phyloP scores from a whole-genome alignment of 805 yeast species.

The Candida ascalaphidarum region DNA sequence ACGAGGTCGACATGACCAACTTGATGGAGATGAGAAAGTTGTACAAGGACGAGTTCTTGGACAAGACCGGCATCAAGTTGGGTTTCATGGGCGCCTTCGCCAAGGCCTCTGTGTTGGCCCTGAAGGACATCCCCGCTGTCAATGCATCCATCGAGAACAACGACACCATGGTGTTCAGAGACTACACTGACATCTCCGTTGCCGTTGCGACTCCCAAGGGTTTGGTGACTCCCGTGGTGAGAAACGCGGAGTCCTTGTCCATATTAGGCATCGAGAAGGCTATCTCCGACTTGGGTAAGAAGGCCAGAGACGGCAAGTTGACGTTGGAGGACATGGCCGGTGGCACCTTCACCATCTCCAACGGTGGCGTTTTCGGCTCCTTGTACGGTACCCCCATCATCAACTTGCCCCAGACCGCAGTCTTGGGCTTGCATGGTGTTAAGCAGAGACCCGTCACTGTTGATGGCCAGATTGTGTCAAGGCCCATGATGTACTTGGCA shows the following conservation, averaged over 20 bases:
- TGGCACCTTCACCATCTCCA: slow-evolving; percentile 97
- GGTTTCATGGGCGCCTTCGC: slow-evolving; percentile 99
- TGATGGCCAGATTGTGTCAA: slow-evolving; percentile 88
- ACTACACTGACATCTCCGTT: slow-evolving; percentile 88
- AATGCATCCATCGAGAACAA: slow-evolving; percentile 91
- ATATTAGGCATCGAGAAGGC: slow-evolving; percentile 87
- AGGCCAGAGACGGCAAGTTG: slow-evolving; percentile 95
- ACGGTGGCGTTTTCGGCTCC: slow-evolving; percentile 99
- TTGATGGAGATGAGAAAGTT: slow-evolving; percentile 89
- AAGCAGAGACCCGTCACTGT: slow-evolving; percentile 97
- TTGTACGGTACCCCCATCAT: slow-evolving; percentile 97
- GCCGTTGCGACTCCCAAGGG: slow-evolving; percentile 99
- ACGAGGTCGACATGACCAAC: slow-evolving; percentile 94
- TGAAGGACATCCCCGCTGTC: slow-evolving; percentile 90
- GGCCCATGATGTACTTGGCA: slow-evolving; percentile 99
- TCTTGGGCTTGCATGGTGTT: slow-evolving; percentile 93
- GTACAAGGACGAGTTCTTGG: slow-evolving; percentile 93
- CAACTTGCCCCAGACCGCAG: slow-evolving; percentile 97
- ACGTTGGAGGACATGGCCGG: slow-evolving; percentile 98
- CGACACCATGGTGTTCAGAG: slow-evolving; percentile 91
- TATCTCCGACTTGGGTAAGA: slow-evolving; percentile 70
- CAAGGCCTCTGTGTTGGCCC: slow-evolving; percentile 86
- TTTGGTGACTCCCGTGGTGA: slow-evolving; percentile 93
- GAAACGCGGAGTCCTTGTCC: slow-evolving; percentile 89
- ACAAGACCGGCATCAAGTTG: slow-evolving; percentile 87